These are phyloP conservation scores for Leccinum pellstonianum DNA, from an alignment of 768 basidiomycete species.

Conservation along the genomic window DNA sequence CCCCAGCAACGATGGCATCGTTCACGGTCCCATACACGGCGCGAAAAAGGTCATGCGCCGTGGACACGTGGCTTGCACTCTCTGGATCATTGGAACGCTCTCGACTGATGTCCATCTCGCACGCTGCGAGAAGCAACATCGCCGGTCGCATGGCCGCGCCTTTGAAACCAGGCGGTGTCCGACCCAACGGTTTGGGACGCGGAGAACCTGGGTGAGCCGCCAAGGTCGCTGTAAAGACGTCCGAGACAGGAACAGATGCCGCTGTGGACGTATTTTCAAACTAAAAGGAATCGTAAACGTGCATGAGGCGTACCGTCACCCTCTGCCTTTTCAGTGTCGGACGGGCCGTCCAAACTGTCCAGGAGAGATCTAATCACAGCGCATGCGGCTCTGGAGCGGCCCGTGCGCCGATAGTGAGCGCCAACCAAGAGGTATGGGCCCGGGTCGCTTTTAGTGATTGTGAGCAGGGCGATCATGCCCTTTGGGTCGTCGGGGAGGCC, in stretches of 20 bases:
- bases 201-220: conserved; percentile 9
- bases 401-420: conserved; percentile 35
- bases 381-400: conserved; percentile 31
- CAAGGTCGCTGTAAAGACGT: conserved; percentile 8
- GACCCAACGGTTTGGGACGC: conserved; percentile 8
- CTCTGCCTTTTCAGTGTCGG: conserved; percentile 18
- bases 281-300: conserved; percentile 10
- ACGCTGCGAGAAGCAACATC: conserved; percentile 31
- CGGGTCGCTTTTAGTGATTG: conserved; percentile 30
- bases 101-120: conserved; percentile 34
- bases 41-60: conserved; percentile 32
- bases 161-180: conserved; percentile 10
- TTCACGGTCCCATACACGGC: conserved; percentile 29
- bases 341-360: conserved; percentile 7
- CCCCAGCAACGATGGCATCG: conserved; percentile 19
- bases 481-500: conserved; percentile 32
- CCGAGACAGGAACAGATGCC: conserved; percentile 8
- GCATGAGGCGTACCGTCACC: conserved; percentile 27
- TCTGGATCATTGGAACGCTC: conserved; percentile 21
- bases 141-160: conserved; percentile 27
- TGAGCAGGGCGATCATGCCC: conserved; percentile 27
- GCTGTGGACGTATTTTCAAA: conserved; percentile 18
- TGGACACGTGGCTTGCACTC: conserved; percentile 19
- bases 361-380: conserved; percentile 29
- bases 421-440: conserved; percentile 32